These are phyloP conservation scores for Pseudocercospora fuligena DNA, from an alignment of 2,329 filamentous ascomycete species.

Conservation along the genomic window DNA sequence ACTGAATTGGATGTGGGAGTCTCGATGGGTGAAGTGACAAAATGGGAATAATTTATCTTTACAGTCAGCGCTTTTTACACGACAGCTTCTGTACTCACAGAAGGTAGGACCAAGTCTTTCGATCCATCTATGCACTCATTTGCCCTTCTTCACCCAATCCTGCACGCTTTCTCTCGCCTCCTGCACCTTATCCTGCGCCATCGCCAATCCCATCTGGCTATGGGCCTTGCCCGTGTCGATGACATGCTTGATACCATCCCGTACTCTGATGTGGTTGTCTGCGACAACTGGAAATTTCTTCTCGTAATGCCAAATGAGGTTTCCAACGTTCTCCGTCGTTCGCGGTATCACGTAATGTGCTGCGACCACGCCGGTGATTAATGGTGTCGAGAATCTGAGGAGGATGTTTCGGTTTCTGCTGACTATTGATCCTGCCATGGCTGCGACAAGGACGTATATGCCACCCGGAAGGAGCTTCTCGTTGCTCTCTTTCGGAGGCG, in stretches of 20 bases:
- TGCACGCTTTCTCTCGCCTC: conserved; percentile 78
- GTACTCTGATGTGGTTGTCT: conserved; percentile 75
- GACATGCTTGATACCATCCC: conserved; percentile 70
- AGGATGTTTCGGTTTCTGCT: conserved; percentile 85
- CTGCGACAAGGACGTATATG: conserved; percentile 89
- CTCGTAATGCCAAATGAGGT: conserved; percentile 91
- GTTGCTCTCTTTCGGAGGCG: conserved; percentile 80
- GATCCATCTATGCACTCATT: conserved; percentile 20
- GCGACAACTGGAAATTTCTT: conserved; percentile 82
- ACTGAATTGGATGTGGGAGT: too few species aligned
- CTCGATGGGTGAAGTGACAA: neutral
- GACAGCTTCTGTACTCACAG: conserved; percentile 11
- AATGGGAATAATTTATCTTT: conserved; percentile 20
- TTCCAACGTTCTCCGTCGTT: conserved; percentile 86
- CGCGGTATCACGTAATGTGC: conserved; percentile 85
- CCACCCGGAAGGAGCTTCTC: conserved; percentile 88
- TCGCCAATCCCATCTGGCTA: conserved; percentile 69
- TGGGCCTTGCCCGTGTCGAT: conserved; percentile 77
- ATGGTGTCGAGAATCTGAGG: conserved; percentile 75
- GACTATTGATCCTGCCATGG: conserved; percentile 93
- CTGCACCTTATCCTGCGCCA: conserved; percentile 80
- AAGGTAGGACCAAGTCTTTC: neutral
- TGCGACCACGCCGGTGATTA: conserved; percentile 79
- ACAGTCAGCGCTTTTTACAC: conserved; percentile 22
- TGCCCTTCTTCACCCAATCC: conserved; percentile 86